Evolutionary conservation across 2,329 filamentous ascomycete species (phyloP).

Genomic region (Talaromyces sp.): DNA sequence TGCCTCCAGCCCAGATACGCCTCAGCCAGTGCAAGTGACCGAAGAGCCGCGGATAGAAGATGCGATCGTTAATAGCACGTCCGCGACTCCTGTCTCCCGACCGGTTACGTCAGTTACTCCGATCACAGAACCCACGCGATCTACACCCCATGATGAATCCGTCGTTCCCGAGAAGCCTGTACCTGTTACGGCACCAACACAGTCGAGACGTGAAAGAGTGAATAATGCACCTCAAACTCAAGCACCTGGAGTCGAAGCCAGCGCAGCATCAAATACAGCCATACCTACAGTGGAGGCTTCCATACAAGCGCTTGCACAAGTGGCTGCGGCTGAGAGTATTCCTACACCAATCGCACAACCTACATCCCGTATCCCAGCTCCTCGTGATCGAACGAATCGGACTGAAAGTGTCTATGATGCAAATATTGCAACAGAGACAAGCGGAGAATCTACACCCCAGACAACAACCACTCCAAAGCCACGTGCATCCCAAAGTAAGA

Average conservation of each 20-base stretch:
- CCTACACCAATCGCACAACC: not conserved
- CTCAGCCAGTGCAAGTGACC: constrained; percentile 1
- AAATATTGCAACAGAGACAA: not conserved
- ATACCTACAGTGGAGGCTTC: not conserved
- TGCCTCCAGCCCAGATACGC: not conserved
- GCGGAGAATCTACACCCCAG: not conserved
- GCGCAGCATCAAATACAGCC: not conserved
- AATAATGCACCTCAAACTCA: not conserved
- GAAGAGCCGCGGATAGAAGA: not conserved
- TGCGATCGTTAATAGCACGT: not conserved
- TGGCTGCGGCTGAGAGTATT: not conserved
- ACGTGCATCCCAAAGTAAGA: constrained; percentile 27
- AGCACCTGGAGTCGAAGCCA: not conserved
- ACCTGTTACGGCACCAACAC: constrained; percentile 4
- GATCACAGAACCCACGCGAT: not conserved
- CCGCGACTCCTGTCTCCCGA: not conserved
- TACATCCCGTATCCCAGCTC: not conserved
- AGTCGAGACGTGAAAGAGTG: not conserved
- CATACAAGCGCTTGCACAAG: constrained; percentile 3
- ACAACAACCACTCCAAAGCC: constrained; percentile 23
- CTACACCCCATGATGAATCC: not conserved
- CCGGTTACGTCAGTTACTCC: not conserved
- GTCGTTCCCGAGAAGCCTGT: constrained; percentile 20
- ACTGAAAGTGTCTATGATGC: not conserved
- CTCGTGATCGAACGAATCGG: not conserved